These are phyloP conservation scores for Cryptococcus sp. DNA, from an alignment of 1,284 basidiomycete genomes.

Conservation along the genomic window DNA sequence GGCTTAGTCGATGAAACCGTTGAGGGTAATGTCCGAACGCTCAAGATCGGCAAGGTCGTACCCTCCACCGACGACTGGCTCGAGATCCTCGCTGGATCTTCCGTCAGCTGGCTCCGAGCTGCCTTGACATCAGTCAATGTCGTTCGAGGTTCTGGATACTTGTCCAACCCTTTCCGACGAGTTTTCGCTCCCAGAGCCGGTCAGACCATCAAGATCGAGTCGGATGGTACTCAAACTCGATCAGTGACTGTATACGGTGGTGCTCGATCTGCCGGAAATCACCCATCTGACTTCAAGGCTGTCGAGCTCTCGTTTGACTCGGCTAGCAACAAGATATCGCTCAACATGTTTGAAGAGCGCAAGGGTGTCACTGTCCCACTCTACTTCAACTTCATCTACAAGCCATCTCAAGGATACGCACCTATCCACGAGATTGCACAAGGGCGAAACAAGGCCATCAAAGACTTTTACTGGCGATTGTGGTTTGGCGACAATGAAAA, in stretches of 20 bases:
- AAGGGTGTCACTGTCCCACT: slow-evolving; percentile 73
- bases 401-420: slow-evolving; percentile 80
- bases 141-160: slow-evolving; percentile 75
- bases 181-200: slow-evolving; percentile 74
- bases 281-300: slow-evolving; percentile 75
- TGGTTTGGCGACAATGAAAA: slow-evolving; percentile 85
- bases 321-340: slow-evolving; percentile 58
- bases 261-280: slow-evolving; percentile 72
- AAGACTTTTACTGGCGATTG: slow-evolving; percentile 92
- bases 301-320: slow-evolving; percentile 66
- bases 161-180: slow-evolving; percentile 85
- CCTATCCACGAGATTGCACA: slow-evolving; percentile 88
- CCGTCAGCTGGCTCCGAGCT: slow-evolving; percentile 82
- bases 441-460: slow-evolving; percentile 86
- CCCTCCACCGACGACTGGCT: slow-evolving; percentile 73
- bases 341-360: slow-evolving; percentile 83
- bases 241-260: slow-evolving; percentile 67
- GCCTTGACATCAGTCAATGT: slow-evolving; percentile 76
- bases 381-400: slow-evolving; percentile 75
- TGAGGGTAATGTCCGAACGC: slow-evolving; percentile 54
- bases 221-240: slow-evolving; percentile 43
- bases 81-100: slow-evolving; percentile 72
- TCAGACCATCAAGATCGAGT: slow-evolving; percentile 68
- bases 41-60: slow-evolving; percentile 56
- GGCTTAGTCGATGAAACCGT: slow-evolving; percentile 54